phyloP scores from a whole-genome alignment of 2,329 filamentous ascomycete species.

The Ophiostoma montium region DNA sequence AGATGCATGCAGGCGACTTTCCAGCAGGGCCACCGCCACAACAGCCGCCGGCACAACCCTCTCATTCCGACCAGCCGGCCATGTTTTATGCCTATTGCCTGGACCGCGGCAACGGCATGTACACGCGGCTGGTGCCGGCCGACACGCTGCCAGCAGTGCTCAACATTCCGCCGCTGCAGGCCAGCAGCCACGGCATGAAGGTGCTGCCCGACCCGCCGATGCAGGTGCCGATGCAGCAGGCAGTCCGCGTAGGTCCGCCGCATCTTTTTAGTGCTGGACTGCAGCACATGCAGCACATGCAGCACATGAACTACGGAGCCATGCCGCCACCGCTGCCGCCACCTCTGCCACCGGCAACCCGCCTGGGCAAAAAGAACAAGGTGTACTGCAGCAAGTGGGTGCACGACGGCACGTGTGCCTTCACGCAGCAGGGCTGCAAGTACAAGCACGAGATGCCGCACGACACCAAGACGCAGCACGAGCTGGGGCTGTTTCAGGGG shows the following conservation, averaged over 20 bases:
- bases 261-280: too few species aligned
- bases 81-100: constrained; percentile 34
- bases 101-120: constrained; percentile 37
- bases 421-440: constrained; percentile 71
- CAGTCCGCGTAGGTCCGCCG: too few species aligned
- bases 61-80: neutral
- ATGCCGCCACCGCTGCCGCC: neutral
- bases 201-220: constrained; percentile 23
- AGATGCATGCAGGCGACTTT: too few species aligned
- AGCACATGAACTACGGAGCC: neutral
- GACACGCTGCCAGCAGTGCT: constrained; percentile 34
- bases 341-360: too few species aligned
- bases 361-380: constrained; percentile 42
- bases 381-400: constrained; percentile 86
- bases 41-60: neutral
- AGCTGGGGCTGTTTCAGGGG: constrained; percentile 56
- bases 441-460: constrained; percentile 85
- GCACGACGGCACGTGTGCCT: constrained; percentile 70
- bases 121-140: constrained; percentile 40
- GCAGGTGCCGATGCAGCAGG: neutral
- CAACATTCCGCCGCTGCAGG: constrained; percentile 29
- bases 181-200: constrained; percentile 28
- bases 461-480: constrained; percentile 48
- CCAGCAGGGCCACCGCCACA: neutral
- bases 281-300: too few species aligned